phyloP scores from a whole-genome alignment of 371 early-diverging fungal species.

The Conidiobolus incongruus region DNA sequence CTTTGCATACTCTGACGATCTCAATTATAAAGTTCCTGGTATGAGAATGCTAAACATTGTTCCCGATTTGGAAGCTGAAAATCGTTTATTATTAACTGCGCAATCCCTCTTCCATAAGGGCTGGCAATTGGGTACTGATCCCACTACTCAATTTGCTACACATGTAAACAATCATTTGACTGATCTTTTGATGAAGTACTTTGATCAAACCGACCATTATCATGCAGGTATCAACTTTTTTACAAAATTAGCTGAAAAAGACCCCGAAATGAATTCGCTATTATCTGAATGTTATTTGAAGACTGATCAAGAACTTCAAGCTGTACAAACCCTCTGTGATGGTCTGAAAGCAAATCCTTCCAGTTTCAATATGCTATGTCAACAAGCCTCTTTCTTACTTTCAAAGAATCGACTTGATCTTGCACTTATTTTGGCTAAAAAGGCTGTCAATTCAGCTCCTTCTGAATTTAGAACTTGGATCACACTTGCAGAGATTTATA shows the following conservation, averaged over 20 bases:
- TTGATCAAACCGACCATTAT: conserved; percentile 52
- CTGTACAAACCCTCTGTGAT: conserved; percentile 59
- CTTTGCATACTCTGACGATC: conserved; percentile 71
- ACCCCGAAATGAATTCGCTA: conserved; percentile 72
- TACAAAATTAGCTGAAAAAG: conserved; percentile 46
- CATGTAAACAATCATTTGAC: conserved; percentile 61
- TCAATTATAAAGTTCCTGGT: conserved; percentile 60
- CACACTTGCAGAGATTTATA: conserved; percentile 74
- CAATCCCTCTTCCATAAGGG: conserved; percentile 65
- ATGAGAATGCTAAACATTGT: conserved; percentile 73
- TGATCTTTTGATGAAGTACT: conserved; percentile 67
- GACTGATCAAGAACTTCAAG: conserved; percentile 72
- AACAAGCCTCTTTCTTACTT: conserved; percentile 68
- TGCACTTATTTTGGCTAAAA: conserved; percentile 66
- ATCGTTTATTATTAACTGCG: conserved; percentile 61
- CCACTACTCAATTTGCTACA: conserved; percentile 80
- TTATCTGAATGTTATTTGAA: conserved; percentile 57
- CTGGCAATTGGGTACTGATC: conserved; percentile 85
- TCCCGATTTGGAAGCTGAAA: conserved; percentile 40
- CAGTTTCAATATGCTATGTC: conserved; percentile 58
- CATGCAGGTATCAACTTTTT: conserved; percentile 61
- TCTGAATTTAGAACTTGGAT: conserved; percentile 91
- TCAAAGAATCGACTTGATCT: conserved; percentile 37
- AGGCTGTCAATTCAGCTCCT: conserved; percentile 80
- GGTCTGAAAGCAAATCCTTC: conserved; percentile 52